phyloP scores from a whole-genome alignment of 2,329 filamentous ascomycete species.

The Penicillium sp. region DNA sequence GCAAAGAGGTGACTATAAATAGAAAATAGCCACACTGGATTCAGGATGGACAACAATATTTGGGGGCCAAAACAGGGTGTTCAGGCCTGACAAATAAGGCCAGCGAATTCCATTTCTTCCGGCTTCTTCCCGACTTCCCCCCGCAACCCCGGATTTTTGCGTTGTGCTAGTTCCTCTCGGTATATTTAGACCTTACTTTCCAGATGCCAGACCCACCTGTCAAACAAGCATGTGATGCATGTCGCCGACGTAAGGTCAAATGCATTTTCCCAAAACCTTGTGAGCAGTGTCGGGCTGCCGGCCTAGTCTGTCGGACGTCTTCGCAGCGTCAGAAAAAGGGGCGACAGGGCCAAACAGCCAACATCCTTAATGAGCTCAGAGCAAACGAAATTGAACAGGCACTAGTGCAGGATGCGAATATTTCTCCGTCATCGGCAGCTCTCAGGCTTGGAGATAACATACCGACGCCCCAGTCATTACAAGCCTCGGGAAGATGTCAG shows the following conservation, averaged over 20 bases:
- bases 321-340: constrained; percentile 22
- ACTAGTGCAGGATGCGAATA: not conserved
- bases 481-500: not conserved
- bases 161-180: not conserved
- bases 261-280: constrained; percentile 22
- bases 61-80: too few relatives aligned
- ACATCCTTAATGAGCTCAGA: constrained; percentile 22
- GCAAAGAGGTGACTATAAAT: too few relatives aligned
- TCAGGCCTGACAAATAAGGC: not conserved
- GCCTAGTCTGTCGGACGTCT: constrained; percentile 20
- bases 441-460: not conserved
- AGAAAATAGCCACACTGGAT: not conserved
- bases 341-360: constrained; percentile 23
- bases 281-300: constrained; percentile 17
- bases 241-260: constrained; percentile 27
- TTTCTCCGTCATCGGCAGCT: not conserved
- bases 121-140: constrained; percentile 11
- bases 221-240: constrained; percentile 27
- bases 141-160: constrained; percentile 9
- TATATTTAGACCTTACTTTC: not conserved
- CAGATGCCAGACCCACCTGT: not conserved
- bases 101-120: not conserved
- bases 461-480: not conserved
- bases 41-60: not conserved
- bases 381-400: not conserved